phyloP scores from a whole-genome alignment of 2,329 filamentous ascomycete genomes.

The Cadophora sp. region DNA sequence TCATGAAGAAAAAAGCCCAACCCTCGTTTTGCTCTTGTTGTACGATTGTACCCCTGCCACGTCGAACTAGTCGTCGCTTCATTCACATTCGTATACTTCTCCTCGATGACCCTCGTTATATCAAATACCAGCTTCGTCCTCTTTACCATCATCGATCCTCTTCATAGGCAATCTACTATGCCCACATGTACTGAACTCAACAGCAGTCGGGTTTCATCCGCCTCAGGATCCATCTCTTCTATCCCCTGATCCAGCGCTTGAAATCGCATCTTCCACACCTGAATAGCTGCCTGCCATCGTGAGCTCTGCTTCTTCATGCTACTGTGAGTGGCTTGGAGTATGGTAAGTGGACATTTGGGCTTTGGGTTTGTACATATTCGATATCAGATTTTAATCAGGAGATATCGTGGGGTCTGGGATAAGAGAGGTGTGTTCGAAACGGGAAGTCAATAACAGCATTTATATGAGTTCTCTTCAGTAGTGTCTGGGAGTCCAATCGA shows the following conservation, averaged over 20 bases:
- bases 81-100: conserved; percentile 1
- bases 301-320: not conserved
- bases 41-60: not conserved
- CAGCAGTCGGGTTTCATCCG: not conserved
- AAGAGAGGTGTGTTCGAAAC: too few species aligned
- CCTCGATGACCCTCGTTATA: not conserved
- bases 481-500: too few species aligned
- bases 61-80: not conserved
- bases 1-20: too few species aligned
- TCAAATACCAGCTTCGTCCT: not conserved
- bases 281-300: not conserved
- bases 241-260: not conserved
- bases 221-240: not conserved
- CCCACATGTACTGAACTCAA: not conserved
- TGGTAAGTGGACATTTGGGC: too few species aligned
- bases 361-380: too few species aligned
- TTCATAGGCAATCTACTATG: not conserved
- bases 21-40: not conserved
- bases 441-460: too few species aligned
- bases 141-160: not conserved
- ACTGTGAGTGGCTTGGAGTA: too few species aligned
- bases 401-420: too few species aligned
- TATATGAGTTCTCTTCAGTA: too few species aligned
- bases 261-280: not conserved
- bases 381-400: too few species aligned